phyloP scores from a whole-genome alignment of 2,329 filamentous ascomycete genomes.

The Ceratocystis diversiconidia region DNA sequence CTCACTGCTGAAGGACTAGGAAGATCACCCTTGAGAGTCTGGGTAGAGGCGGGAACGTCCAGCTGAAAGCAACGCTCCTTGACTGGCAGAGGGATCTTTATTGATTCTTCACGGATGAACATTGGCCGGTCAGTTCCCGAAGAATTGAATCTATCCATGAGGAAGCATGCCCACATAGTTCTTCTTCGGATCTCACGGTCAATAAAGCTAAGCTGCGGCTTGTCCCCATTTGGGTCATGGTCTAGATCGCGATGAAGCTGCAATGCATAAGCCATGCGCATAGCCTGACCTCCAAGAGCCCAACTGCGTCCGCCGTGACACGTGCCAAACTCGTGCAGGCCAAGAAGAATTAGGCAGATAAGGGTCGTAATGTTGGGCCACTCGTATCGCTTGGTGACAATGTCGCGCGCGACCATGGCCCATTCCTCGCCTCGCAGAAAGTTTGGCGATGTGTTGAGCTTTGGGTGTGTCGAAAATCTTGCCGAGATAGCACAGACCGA shows the following conservation, averaged over 20 bases:
- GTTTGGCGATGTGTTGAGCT: conserved; percentile 55
- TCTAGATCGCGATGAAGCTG: conserved; percentile 88
- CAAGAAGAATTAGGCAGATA: conserved; percentile 76
- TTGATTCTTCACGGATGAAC: conserved; percentile 77
- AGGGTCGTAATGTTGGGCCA: conserved; percentile 93
- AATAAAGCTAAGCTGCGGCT: conserved; percentile 59
- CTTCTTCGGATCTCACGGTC: conserved; percentile 85
- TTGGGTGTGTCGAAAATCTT: conserved; percentile 80
- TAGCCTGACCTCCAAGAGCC: conserved; percentile 88
- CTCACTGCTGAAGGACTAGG: conserved; percentile 47
- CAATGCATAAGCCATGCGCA: conserved; percentile 91
- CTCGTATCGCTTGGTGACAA: conserved; percentile 76
- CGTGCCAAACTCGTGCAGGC: conserved; percentile 89
- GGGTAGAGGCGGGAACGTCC: conserved; percentile 78
- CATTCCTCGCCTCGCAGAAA: conserved; percentile 85
- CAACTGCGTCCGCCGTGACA: conserved; percentile 93
- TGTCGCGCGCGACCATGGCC: conserved; percentile 75
- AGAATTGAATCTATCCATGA: conserved; percentile 96
- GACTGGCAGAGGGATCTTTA: conserved; percentile 80
- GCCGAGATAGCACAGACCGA: conserved; percentile 92
- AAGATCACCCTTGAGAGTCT: conserved; percentile 61
- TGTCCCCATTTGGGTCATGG: conserved; percentile 47
- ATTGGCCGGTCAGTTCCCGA: conserved; percentile 85
- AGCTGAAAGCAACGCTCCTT: conserved; percentile 82
- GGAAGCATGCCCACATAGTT: conserved; percentile 95